These are phyloP conservation scores for Candida golubevii DNA, from an alignment of 805 yeast species.

Conservation along the genomic window DNA sequence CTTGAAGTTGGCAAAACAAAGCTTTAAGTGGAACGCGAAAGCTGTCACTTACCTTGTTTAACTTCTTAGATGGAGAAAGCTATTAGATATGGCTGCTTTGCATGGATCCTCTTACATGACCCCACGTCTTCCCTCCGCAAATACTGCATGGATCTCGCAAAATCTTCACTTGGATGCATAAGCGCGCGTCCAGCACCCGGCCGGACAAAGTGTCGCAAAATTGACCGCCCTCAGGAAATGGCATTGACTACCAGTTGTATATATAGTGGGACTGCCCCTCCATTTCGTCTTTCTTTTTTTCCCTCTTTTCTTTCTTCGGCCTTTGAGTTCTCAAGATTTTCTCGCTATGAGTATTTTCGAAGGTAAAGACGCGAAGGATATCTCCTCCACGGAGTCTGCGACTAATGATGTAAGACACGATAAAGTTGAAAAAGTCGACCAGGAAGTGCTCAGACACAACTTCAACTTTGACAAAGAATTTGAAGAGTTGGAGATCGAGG, in stretches of 20 bases:
- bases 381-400: constrained; percentile 17
- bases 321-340: too few relatives aligned
- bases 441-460: constrained; percentile 27
- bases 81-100: too few relatives aligned
- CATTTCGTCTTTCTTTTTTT: neutral
- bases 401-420: constrained; percentile 17
- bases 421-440: constrained; percentile 20
- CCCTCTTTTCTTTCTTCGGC: neutral
- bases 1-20: too few relatives aligned
- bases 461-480: constrained; percentile 34
- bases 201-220: constrained; percentile 1
- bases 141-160: constrained; percentile 3
- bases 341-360: constrained; percentile 18
- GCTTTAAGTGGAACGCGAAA: too few relatives aligned
- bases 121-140: constrained; percentile 4
- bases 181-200: constrained; percentile 2
- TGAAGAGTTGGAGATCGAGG: constrained; percentile 28
- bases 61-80: too few relatives aligned
- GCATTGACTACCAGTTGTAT: neutral
- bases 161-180: constrained; percentile 1
- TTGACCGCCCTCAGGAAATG: constrained; percentile 1
- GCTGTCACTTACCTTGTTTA: too few relatives aligned
- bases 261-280: neutral
- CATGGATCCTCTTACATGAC: neutral
- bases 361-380: constrained; percentile 14